These are phyloP conservation scores for Brassica carinata DNA, from an alignment of 345 rosid genomes.

Conservation along the genomic window DNA sequence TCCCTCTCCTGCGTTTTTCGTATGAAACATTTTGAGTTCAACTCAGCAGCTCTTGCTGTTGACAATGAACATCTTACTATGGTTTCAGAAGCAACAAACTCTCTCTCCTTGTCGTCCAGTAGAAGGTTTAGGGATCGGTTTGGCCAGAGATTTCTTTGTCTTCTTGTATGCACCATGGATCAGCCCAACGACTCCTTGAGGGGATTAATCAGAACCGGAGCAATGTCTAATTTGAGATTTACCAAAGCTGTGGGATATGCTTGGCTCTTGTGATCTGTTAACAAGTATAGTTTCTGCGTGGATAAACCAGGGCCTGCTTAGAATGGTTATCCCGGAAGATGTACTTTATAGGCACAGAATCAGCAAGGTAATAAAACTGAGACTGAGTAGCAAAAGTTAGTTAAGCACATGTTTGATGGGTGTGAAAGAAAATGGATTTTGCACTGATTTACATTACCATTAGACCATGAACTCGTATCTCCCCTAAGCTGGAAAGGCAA, in stretches of 20 bases:
- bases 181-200: slow-evolving; percentile 10
- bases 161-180: slow-evolving; percentile 15
- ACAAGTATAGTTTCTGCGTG: slow-evolving; percentile 29
- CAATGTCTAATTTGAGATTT: not conserved
- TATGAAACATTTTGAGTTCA: not conserved
- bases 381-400: slow-evolving; percentile 5
- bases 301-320: slow-evolving; percentile 36
- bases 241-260: not conserved
- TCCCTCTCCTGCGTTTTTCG: slow-evolving; percentile 17
- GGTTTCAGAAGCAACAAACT: slow-evolving; percentile 23
- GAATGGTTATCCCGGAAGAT: slow-evolving; percentile 20
- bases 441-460: slow-evolving; percentile 46
- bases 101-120: not conserved
- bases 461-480: slow-evolving; percentile 50
- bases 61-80: slow-evolving; percentile 5
- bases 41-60: slow-evolving; percentile 16
- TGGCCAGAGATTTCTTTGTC: not conserved
- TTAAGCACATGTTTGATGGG: not conserved
- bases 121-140: no score
- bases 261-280: slow-evolving; percentile 19
- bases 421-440: not conserved
- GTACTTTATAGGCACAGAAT: slow-evolving; percentile 25
- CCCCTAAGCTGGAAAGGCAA: slow-evolving; percentile 38
- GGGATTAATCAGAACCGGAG: not conserved
- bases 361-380: slow-evolving; percentile 22